Evolutionary conservation across 2,329 filamentous ascomycete genomes (phyloP), one percentile per base, ranked within the genome.

Genomic region (Phyllosticta capitalensis): DNA sequence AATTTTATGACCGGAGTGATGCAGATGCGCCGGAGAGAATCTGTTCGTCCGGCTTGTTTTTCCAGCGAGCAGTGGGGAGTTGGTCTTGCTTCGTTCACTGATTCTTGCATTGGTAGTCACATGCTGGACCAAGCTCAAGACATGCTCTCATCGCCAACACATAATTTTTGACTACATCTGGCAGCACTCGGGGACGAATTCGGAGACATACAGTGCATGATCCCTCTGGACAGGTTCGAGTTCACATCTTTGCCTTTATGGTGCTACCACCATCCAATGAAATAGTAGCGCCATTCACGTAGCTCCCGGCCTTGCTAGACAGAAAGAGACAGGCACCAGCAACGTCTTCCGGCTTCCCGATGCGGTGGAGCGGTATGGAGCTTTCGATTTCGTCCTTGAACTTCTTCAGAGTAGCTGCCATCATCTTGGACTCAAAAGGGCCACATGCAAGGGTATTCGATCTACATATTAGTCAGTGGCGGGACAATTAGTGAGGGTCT

Each of bases 311-410:
- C 58, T 81, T 76, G 66, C 85, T 87, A 48, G 80, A 78, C 68
- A 91, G 71, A 72, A 87, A 91, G 59, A 91, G 72, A 68, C 87
- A 89, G 10, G 86, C 80, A 0, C 87, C 87, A 0, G 86, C 87
- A 3, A 89, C 84, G 70, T 91, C 88, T 68, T 85, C 74, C 0
- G 85, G 81, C 19, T 74, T 80, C 0, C 88, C 88, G 65, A 90
- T 87, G 30, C 88, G 75, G 0, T 82, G 80, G 64, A 90, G 67
- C 9, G 88, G 88, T 61, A 87, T 84, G 3, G 83, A 79, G 0
- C 72, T 74, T 60, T 78, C 77, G 64, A 88, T 85, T 6, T 70
- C 70, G 4, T 82, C 80, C 54, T 79, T 76, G 61, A 79, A 80
- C 30, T 84, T 77, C 59, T 82, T 74, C 65, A 86, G 79, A 73